Base-by-base conservation (phyloP, 768 basidiomycete species). In the Fomitopsis serialis region DNA sequence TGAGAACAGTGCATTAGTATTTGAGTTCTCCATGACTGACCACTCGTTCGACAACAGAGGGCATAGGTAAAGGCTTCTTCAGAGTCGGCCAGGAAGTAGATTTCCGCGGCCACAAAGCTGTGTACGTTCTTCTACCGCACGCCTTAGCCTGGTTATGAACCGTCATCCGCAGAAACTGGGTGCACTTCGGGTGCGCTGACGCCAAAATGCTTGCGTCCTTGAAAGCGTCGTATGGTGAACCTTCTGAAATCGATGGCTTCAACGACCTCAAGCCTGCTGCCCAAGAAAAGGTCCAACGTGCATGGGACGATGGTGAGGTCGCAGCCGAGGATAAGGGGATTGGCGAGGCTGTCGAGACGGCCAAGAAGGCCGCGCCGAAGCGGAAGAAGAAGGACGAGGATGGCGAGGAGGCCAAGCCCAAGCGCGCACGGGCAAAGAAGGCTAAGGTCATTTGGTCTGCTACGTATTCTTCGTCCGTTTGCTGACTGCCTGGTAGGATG, bases 131-230 rank as follows among this genome's bases (percentile, higher is more conserved):
- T 1, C 47, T 15, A 27, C 19, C 2, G 19, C 23, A 2, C 13
- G 10, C 0, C 6, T 7, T 8, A 29, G 5, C 25, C 24, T 13
- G 27, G 25, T 5, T 35, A 32, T 48, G 10, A n/a, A n/a, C n/a
- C n/a, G n/a, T n/a, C n/a, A n/a, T n/a, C 35, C 8, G 3, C 42
- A 69, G 69, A 56, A 62, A 67, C 45, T 78, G 72, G 72, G 63
- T 72, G 17, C 76, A 78, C 55, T 78, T 71, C 70, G 77, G 76
- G 27, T 77, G 76, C 61, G 55, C 61, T 3, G 72, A 73, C 1
- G 45, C 55, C 1, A 65, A 68, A 48, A 64, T 73, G 3, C 52
- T 78, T 37, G 51, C 47, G 8, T 74, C 73, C 60, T 52, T 78
- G 51, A 74, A 74, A 53, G 54, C 60, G 1, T 62, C 68, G 8